Percentiles rank a stretch among this genome's conserved stretches.
Evolutionary conservation across 352 stramenopile species (phyloP).

Genomic region (Peronospora farinosa): DNA sequence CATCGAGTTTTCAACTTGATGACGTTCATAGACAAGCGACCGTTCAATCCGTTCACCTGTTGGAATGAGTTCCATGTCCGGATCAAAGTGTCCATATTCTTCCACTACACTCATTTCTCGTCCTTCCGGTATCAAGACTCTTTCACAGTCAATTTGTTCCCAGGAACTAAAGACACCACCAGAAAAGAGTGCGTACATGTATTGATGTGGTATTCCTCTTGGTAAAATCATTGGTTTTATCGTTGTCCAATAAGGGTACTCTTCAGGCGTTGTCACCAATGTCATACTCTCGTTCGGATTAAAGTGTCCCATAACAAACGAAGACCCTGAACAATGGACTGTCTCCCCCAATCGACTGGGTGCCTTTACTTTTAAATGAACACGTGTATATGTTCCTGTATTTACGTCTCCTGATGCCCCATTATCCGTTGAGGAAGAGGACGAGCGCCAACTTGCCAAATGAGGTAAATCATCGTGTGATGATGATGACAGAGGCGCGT

Average conservation of each 20-base stretch:
- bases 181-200: constrained; percentile 89
- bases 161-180: constrained; percentile 78
- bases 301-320: constrained; percentile 84
- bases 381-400: constrained; percentile 73
- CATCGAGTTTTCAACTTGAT: constrained; percentile 17
- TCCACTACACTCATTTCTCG: constrained; percentile 79
- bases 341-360: constrained; percentile 69
- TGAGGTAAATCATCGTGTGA: constrained; percentile 26
- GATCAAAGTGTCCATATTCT: constrained; percentile 64
- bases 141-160: constrained; percentile 69
- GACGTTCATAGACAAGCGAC: constrained; percentile 56
- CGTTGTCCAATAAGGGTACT: constrained; percentile 95
- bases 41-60: constrained; percentile 52
- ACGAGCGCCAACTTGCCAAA: constrained; percentile 32
- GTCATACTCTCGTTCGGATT: constrained; percentile 88
- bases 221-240: constrained; percentile 90
- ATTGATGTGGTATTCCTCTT: constrained; percentile 73
- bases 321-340: constrained; percentile 74
- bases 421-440: constrained; percentile 26
- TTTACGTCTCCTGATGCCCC: constrained; percentile 57
- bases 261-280: constrained; percentile 93
- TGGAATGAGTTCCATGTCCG: constrained; percentile 52
- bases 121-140: constrained; percentile 68
- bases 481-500: constrained; percentile 1
- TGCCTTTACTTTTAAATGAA: constrained; percentile 64